A percentile compares a stretch with the other conserved stretches of the same genome.
phyloP scores from a whole-genome alignment of 1,139 yeast species.

The Taphrina pruni region DNA sequence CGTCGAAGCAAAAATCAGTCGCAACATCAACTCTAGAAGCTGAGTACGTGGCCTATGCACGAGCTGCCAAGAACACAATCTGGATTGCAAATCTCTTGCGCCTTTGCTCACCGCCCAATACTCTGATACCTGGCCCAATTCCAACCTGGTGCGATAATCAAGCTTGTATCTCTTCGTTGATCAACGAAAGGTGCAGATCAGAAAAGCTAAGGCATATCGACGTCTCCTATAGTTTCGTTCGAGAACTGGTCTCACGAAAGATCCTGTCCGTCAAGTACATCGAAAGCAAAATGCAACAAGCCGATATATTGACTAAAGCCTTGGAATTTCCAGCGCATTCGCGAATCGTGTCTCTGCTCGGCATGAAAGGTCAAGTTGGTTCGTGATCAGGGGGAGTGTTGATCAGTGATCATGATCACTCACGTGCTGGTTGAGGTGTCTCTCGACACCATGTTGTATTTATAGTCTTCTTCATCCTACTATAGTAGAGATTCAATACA shows the following conservation, averaged over 20 bases:
- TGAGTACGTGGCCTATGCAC: slow-evolving; percentile 6
- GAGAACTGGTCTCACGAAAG: not conserved
- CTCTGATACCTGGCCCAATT: not conserved
- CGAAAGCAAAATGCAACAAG: not conserved
- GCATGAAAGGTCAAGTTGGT: not conserved
- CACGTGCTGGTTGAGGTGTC: too few species aligned
- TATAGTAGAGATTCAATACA: too few species aligned
- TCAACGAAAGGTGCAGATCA: not conserved
- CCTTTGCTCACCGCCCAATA: not conserved
- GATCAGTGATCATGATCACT: not conserved
- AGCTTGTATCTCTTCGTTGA: slow-evolving; percentile 5
- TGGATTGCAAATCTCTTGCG: not conserved
- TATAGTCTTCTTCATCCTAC: too few species aligned
- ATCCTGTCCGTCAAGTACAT: not conserved
- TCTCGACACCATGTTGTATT: too few species aligned
- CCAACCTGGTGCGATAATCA: not conserved
- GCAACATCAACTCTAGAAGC: slow-evolving; percentile 8
- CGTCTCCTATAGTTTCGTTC: slow-evolving; percentile 1
- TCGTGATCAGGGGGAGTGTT: slow-evolving; percentile 10
- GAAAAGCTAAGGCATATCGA: slow-evolving; percentile 8
- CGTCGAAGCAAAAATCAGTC: slow-evolving; percentile 4
- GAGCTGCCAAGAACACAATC: not conserved
- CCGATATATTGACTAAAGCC: not conserved
- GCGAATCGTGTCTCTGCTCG: not conserved
- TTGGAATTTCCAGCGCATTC: not conserved